Evolutionary conservation across 2,329 filamentous ascomycete genomes (phyloP).

Genomic region (Talaromyces sp.): DNA sequence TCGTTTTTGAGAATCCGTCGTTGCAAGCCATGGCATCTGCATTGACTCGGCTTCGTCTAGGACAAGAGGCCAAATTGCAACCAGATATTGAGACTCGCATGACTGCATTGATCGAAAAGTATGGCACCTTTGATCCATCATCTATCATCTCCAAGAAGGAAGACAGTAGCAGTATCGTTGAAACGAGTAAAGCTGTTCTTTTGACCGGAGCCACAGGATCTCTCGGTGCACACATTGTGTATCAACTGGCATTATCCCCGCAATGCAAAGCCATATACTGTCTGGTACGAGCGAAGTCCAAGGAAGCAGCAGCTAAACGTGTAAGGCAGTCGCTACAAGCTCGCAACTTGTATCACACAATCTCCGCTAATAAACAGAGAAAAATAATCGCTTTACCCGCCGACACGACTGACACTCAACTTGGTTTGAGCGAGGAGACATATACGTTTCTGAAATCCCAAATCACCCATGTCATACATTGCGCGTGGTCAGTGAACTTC

Average conservation of each 20-base stretch:
- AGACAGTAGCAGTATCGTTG: not conserved
- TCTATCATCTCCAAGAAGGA: not conserved
- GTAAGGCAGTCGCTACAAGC: not conserved
- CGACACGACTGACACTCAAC: not conserved
- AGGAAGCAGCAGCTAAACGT: not conserved
- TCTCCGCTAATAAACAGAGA: not conserved
- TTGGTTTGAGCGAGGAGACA: not conserved
- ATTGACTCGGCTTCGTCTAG: not conserved
- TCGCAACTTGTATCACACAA: not conserved
- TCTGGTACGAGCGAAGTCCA: not conserved
- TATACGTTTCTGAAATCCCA: constrained; percentile 38
- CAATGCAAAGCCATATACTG: not conserved
- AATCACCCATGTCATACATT: constrained; percentile 57
- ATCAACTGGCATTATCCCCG: not conserved
- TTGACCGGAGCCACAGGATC: not conserved
- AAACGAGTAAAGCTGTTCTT: not conserved
- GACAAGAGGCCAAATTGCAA: not conserved
- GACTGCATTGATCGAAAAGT: not conserved
- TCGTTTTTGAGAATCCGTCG: not conserved
- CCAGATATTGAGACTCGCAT: not conserved
- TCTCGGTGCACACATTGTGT: not conserved
- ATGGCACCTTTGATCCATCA: not conserved
- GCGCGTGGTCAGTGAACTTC: constrained; percentile 66
- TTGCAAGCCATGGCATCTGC: not conserved
- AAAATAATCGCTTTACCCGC: not conserved